These are phyloP conservation scores for Cubamyces lactineus DNA, from an alignment of 768 basidiomycete species.

Conservation along the genomic window DNA sequence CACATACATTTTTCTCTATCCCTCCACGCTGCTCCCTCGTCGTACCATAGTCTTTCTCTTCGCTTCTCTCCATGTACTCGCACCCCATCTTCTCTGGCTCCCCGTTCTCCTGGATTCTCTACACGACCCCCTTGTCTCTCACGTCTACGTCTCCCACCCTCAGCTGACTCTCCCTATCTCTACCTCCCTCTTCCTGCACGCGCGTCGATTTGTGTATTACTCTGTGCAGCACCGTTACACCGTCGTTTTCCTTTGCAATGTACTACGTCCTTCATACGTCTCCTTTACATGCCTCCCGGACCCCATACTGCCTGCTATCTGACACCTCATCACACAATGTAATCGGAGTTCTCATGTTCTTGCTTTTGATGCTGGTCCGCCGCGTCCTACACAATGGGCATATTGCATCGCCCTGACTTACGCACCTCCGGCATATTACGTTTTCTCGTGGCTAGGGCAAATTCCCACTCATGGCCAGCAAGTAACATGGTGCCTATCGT, in stretches of 20 bases:
- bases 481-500: too few species aligned
- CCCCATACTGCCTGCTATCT: neutral
- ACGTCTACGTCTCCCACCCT: neutral
- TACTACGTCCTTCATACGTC: neutral
- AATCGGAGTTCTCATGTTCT: neutral
- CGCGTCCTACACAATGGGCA: too few species aligned
- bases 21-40: neutral
- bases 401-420: neutral
- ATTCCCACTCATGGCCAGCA: too few species aligned
- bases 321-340: neutral
- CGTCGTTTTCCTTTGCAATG: neutral
- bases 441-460: too few species aligned
- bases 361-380: too few species aligned
- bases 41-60: too few species aligned
- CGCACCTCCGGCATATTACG: neutral
- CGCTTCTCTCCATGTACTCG: neutral
- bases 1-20: neutral
- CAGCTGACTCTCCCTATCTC: neutral
- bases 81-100: neutral
- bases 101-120: neutral
- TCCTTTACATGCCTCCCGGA: neutral
- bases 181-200: neutral
- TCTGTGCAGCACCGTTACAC: neutral
- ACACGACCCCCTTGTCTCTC: neutral
- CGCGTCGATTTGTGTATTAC: slow-evolving; percentile 8